Evolutionary conservation across 2,329 filamentous ascomycete genomes (phyloP).

Genomic region (Akanthomyces muscarius): DNA sequence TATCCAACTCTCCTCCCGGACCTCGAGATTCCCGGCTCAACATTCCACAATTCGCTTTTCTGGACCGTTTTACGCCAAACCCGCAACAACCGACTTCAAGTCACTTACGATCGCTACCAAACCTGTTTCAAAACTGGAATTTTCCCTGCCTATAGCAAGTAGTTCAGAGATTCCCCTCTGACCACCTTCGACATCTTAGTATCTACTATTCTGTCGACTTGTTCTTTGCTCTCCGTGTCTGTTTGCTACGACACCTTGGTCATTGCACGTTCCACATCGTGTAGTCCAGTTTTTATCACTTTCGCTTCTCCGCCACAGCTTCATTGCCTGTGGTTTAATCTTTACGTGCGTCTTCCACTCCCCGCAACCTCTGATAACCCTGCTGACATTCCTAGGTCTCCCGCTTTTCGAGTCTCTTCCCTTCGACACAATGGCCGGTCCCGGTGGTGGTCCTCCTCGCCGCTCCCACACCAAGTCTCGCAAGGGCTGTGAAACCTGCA

Average conservation of each 20-base stretch:
- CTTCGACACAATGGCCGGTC: constrained; percentile 70
- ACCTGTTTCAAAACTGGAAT: constrained; percentile 19
- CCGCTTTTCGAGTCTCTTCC: constrained; percentile 24
- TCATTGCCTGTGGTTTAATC: constrained; percentile 23
- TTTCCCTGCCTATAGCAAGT: neutral
- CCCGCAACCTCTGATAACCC: neutral
- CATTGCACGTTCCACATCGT: neutral
- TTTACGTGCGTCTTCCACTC: constrained; percentile 27
- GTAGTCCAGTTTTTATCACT: constrained; percentile 25
- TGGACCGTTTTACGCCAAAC: constrained; percentile 1
- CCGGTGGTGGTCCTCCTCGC: constrained; percentile 86
- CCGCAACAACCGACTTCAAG: constrained; percentile 17
- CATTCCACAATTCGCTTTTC: constrained; percentile 11
- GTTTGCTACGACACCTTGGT: neutral
- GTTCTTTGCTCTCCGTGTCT: neutral
- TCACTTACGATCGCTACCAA: constrained; percentile 36
- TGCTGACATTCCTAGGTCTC: constrained; percentile 22
- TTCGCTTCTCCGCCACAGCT: constrained; percentile 37
- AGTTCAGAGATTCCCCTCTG: neutral
- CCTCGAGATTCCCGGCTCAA: neutral
- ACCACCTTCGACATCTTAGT: neutral
- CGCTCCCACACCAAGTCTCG: constrained; percentile 97
- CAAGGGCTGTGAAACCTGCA: constrained; percentile 98
- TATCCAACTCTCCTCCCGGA: neutral
- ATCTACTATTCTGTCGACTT: neutral